These are phyloP conservation scores for Solidago caesia DNA, from an alignment of 129 eudicot species.

Conservation along the genomic window DNA sequence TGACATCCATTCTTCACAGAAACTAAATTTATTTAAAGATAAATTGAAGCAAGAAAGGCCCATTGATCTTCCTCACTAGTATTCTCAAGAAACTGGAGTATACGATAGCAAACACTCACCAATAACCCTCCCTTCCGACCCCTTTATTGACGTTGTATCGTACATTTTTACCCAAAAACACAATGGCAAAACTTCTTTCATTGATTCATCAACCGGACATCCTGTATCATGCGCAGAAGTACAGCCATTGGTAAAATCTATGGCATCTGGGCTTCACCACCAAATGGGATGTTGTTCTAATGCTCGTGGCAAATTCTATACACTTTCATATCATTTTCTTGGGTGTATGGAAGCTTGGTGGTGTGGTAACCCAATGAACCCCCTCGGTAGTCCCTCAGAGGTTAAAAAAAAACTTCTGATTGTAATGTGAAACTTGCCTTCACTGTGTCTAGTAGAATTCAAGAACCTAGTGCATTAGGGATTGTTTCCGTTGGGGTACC, in stretches of 20 bases:
- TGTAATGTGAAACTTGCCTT: constrained; percentile 43
- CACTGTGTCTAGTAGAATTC: constrained; percentile 29
- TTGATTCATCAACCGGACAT: constrained; percentile 60
- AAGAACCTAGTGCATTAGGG: constrained; percentile 35
- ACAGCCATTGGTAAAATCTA: constrained; percentile 41
- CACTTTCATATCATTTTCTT: constrained; percentile 50
- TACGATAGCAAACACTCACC: constrained; percentile 51
- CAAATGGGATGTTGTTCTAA: constrained; percentile 62
- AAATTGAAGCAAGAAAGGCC: not conserved
- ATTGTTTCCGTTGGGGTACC: constrained; percentile 43
- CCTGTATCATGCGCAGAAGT: constrained; percentile 48
- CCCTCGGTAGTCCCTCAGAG: constrained; percentile 52
- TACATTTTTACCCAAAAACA: constrained; percentile 58
- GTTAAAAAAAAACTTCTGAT: constrained; percentile 42
- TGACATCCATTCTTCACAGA: not conserved
- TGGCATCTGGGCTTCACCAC: constrained; percentile 56
- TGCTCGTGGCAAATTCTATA: constrained; percentile 60
- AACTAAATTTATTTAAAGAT: not conserved
- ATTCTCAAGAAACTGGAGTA: constrained; percentile 56
- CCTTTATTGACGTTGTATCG: constrained; percentile 55
- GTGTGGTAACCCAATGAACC: constrained; percentile 67
- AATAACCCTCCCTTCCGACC: constrained; percentile 48
- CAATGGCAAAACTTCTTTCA: constrained; percentile 49
- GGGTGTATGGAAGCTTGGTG: constrained; percentile 63
- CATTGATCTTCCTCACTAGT: constrained; percentile 40